Evolutionary conservation across 129 eudicot species (phyloP), one percentile per base, ranked within the genome.

Genomic region (Oenanthe sinensis): DNA sequence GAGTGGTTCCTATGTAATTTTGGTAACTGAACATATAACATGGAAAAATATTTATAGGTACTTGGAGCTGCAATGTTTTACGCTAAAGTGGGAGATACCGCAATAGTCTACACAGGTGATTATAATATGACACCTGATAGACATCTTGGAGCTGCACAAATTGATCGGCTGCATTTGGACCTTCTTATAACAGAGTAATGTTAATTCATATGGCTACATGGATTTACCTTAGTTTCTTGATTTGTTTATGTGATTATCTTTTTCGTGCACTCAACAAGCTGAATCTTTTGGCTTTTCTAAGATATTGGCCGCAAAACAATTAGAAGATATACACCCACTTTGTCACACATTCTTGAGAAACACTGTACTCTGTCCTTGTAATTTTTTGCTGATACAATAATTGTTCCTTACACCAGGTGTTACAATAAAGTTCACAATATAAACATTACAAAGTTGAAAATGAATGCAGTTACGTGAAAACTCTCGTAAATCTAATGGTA

Each of bases 21-120:
- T 42, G 17, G 2, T 46, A 26, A 8, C 40, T 45, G 76, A 12
- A 43, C 26, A 48, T 10, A 6, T 72, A n/a, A 72, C 47, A 74
- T 74, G 50, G 15, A 28, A 45, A 46, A 16, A 47, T 65, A 3
- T 81, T 65, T 77, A 75, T 78, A 94, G 98, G 98, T 94, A 17
- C 88, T 94, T 85, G 98, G 97, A 85, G 98, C 98, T 84, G 98
- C 96, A 84, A 94, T 94, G 98, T 85, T 94, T 83, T 94, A 94
- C 85, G 98, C 92, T 26, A 88, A 85, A 82, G 92, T 94, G 78
- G 97, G 97, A 50, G 98, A 91, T 75, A 77, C 91, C 85, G 86
- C 92, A 49, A 85, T 93, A 55, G 96, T 94, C 73, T 94, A 94
- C 75, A 89, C 98, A 49, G 98, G 97, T 70, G 98, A 91, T 75